Base-by-base conservation (phyloP, 1,284 basidiomycete genomes). In the Butyriboletus appendiculatus region DNA sequence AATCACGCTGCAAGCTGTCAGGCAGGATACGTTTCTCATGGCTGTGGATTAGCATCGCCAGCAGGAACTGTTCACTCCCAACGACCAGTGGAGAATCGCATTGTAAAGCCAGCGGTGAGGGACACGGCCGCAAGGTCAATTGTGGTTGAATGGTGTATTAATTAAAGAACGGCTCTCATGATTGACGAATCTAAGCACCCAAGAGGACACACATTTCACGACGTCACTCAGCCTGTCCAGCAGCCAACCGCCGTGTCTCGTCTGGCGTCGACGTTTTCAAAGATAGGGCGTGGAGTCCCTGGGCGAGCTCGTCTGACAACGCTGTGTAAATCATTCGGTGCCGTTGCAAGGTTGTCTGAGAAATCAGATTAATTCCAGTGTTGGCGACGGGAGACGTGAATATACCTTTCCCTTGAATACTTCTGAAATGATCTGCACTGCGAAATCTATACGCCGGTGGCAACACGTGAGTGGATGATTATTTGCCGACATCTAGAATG, bases 251-350 rank as follows among this genome's bases (percentile, higher is more conserved):
- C 33, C 66, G 60, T 46, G 69, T 66, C 65, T 88, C 87, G 57
- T 79, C 77, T 41, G 78, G 74, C 3, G 89, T 90, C 69, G 81
- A 85, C 6, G 90, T 88, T 58, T 82, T 82, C 60, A 92, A 70
- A n/a, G 88, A 88, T 37, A 92, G 73, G 1, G 90, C 85, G 63
- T 92, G 90, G 37, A 92, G 68, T 2, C 89, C 89, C 56, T 80
- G 73, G 30, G 79, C 67, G 42, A 92, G 74, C 64, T 92, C 88
- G 32, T 87, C 84, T 26, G 83, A 77, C 32, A 92, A 75, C 1
- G 83, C 80, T 7, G 80, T 75, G 68, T 91, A 85, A 49, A 92
- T 81, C 76, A 92, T 79, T 45, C 89, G 80, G 72, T 92, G 90
- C 48, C 90, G 81, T 66, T 91, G 86, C 75, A 92, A 82, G 16